Conservation (phyloP, 257 asterid species). For the Solanum pinnatisectum region DNA sequence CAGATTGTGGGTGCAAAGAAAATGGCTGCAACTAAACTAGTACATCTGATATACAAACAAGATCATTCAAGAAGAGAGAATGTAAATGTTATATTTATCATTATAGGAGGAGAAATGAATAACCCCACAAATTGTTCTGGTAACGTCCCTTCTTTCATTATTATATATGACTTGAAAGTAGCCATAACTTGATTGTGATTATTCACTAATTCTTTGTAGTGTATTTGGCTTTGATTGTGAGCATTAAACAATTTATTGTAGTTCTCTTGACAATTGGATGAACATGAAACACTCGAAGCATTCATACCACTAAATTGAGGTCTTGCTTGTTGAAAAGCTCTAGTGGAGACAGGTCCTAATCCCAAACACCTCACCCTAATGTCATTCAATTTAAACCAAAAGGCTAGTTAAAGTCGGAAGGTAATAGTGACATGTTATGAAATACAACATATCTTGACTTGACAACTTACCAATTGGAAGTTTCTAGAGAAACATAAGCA, state of each 20-base stretch:
- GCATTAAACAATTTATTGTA: too few species aligned
- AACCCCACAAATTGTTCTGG: neutral
- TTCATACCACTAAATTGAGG: neutral
- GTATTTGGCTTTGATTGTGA: neutral
- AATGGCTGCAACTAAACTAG: neutral
- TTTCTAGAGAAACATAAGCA: neutral
- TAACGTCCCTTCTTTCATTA: neutral
- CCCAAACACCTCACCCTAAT: neutral
- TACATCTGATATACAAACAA: neutral
- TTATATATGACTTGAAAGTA: neutral
- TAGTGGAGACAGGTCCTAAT: neutral
- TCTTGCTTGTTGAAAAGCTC: neutral
- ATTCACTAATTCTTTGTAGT: too few species aligned
- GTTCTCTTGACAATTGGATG: neutral
- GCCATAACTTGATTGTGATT: neutral
- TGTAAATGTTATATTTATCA: neutral
- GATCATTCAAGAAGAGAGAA: neutral
- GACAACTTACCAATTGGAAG: neutral
- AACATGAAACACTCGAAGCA: neutral
- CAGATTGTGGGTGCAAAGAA: neutral
- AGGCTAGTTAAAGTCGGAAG: too few species aligned
- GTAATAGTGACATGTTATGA: too few species aligned
- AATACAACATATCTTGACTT: too few species aligned
- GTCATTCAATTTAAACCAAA: too few species aligned
- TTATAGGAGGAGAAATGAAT: neutral